Conservation (phyloP, 306 rosid species). For the Spatholobus suberectus region DNA sequence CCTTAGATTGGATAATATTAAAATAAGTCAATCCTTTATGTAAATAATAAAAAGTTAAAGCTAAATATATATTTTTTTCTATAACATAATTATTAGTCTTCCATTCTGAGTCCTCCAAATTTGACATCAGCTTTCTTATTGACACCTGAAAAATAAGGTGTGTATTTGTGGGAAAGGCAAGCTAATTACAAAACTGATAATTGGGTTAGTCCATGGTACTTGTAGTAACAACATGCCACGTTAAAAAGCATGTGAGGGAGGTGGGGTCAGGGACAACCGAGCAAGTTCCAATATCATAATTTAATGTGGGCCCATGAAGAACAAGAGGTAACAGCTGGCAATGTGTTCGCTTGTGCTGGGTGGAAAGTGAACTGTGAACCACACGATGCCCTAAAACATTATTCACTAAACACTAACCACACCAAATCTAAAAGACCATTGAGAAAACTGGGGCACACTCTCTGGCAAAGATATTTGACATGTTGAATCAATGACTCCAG, state of each 20-base stretch:
- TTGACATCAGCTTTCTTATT: not conserved
- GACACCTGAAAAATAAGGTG: slow-evolving; percentile 33
- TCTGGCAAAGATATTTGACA: slow-evolving; percentile 27
- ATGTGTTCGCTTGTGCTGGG: slow-evolving; percentile 33
- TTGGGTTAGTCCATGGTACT: slow-evolving; percentile 25
- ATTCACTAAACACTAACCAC: not conserved
- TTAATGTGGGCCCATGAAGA: slow-evolving; percentile 25
- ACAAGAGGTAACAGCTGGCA: slow-evolving; percentile 51
- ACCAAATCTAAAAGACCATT: not conserved
- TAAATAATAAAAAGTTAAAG: not conserved
- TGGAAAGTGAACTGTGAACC: slow-evolving; percentile 46
- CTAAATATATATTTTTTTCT: not conserved
- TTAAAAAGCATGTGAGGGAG: slow-evolving; percentile 41
- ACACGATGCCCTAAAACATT: slow-evolving; percentile 30
- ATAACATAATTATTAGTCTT: not conserved
- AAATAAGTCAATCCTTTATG: not conserved
- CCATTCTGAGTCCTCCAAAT: not conserved
- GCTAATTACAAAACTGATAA: slow-evolving; percentile 20
- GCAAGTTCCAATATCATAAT: slow-evolving; percentile 44
- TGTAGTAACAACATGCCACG: slow-evolving; percentile 36
- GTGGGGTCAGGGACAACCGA: slow-evolving; percentile 43
- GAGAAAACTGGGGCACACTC: not conserved
- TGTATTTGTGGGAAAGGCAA: not conserved
- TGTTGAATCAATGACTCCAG: slow-evolving; percentile 14
- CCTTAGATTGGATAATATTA: not conserved